Base-by-base conservation (phyloP, 2,329 filamentous ascomycete species). In the Sporothrix dimorphospora region DNA sequence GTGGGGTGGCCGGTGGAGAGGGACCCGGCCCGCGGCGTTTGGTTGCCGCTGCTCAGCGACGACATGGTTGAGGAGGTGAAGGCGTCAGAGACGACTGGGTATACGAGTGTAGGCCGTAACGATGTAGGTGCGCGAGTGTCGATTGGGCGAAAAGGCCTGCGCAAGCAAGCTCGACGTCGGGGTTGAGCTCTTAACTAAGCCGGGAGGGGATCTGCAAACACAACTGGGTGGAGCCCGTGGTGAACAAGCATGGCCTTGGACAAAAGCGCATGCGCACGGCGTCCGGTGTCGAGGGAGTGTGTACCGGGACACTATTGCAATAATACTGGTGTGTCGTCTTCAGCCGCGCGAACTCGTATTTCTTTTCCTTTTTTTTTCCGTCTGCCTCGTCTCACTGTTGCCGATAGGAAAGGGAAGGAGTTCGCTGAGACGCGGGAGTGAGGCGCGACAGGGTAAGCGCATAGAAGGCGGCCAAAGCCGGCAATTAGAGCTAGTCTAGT, bases 1-100 rank as follows among this genome's bases (percentile, higher is more conserved):
- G 70, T 72, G 45, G 71, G 45, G 51, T 72, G 63, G 27, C 71
- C 30, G 16, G 70, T 40, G 2, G 65, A 61, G n/a, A 51, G 27
- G 55, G 71, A 69, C 16, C 21, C 12, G 24, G 69, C 51, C 55
- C 71, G 57, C 24, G 70, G 70, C 5, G 72, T 73, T 40, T 59
- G 67, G 49, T 47, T 65, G 16, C 57, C 68, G 51, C 72, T 68
- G 38, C 55, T 21, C 27, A 70, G 16, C 30, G 27, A 65, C 27
- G 69, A 71, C 69, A 71, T 71, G 5, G 30, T 47, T 47, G 27
- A 21, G 11, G 30, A 30, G 49, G 7, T 40, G 30, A 30, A 27
- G 21, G 7, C 11, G 34, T 45, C 24, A 6, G 45, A 65, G 40
- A 38, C 27, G 61, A 45, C 61, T 45, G 42, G 49, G 4, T 19